A percentile compares a stretch with the other conserved stretches of the same genome.
Conservation (phyloP, 2,329 filamentous ascomycete genomes). For the Cladosporium cucumerinum region DNA sequence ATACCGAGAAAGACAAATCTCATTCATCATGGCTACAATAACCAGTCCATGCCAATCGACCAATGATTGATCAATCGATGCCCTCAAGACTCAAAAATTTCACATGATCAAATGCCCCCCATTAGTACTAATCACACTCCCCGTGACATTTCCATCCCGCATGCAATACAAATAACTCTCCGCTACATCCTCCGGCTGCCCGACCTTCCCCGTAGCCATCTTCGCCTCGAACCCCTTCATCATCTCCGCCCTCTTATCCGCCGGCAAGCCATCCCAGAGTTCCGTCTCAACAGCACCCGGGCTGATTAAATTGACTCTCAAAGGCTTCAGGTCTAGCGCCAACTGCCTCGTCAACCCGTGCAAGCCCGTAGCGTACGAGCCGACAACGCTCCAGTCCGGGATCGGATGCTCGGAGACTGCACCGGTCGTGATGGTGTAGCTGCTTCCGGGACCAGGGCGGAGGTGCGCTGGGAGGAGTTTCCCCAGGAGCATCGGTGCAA, state of each 20-base stretch:
- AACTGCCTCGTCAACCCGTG: conserved; percentile 54
- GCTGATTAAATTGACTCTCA: conserved; percentile 61
- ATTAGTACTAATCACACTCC: conserved; percentile 41
- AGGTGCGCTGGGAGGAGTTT: conserved; percentile 50
- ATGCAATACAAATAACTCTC: conserved; percentile 50
- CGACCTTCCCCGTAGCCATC: conserved; percentile 37
- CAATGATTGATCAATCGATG: too few relatives aligned
- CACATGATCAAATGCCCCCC: conserved; percentile 28
- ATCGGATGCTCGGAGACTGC: conserved; percentile 50
- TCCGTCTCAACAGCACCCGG: conserved; percentile 52
- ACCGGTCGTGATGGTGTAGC: conserved; percentile 58
- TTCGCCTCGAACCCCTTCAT: conserved; percentile 29
- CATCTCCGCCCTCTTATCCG: conserved; percentile 28
- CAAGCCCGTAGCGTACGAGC: conserved; percentile 49
- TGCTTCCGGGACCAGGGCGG: conserved; percentile 41
- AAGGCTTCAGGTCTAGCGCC: conserved; percentile 60
- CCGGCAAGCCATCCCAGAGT: conserved; percentile 37
- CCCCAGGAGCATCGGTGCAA: conserved; percentile 51
- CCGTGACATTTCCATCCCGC: conserved; percentile 47
- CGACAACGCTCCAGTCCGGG: conserved; percentile 51
- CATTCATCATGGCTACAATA: not conserved
- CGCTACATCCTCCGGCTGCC: conserved; percentile 41
- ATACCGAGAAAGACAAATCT: not conserved
- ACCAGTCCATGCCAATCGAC: not conserved
- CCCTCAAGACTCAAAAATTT: not conserved